Evolutionary conservation across 1,284 basidiomycete species (phyloP).

Genomic region (Melampsora americana): DNA sequence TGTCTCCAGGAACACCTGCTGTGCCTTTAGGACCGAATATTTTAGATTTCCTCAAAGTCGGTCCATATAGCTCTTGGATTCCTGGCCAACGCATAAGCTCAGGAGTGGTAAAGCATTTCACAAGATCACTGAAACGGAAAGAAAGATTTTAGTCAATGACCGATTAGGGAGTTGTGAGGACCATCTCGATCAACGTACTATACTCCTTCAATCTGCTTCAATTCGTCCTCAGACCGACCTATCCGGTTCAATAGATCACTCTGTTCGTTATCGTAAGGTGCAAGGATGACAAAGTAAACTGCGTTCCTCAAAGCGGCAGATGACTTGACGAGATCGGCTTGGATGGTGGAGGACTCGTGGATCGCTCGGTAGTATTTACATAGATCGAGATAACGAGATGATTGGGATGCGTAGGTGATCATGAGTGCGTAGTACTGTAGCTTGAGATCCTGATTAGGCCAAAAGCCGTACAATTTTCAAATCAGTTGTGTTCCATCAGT

Average conservation of each 20-base stretch:
- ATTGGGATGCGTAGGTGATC: conserved; percentile 85
- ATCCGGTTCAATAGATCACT: conserved; percentile 91
- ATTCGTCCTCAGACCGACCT: conserved; percentile 66
- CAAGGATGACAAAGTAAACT: conserved; percentile 87
- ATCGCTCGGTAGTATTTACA: conserved; percentile 94
- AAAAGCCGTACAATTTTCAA: neutral
- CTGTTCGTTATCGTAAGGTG: conserved; percentile 94
- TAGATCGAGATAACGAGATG: conserved; percentile 82
- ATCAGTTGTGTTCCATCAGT: neutral
- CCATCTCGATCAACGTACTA: conserved; percentile 63
- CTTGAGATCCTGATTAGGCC: conserved; percentile 75
- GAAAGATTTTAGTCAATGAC: neutral
- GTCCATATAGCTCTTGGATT: conserved; percentile 85
- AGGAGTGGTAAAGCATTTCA: conserved; percentile 92
- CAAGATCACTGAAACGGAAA: conserved; percentile 66
- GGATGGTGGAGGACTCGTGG: conserved; percentile 74
- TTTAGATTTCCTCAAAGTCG: conserved; percentile 71
- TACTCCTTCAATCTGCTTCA: conserved; percentile 77
- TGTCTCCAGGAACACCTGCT: conserved; percentile 47
- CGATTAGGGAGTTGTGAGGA: neutral
- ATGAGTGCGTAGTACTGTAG: conserved; percentile 93
- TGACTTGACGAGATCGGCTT: conserved; percentile 46
- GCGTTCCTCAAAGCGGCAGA: conserved; percentile 64
- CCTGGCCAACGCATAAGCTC: conserved; percentile 98
- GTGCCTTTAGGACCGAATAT: conserved; percentile 63